phyloP scores from a whole-genome alignment of 257 asterid genomes.

The Solanum chilense region DNA sequence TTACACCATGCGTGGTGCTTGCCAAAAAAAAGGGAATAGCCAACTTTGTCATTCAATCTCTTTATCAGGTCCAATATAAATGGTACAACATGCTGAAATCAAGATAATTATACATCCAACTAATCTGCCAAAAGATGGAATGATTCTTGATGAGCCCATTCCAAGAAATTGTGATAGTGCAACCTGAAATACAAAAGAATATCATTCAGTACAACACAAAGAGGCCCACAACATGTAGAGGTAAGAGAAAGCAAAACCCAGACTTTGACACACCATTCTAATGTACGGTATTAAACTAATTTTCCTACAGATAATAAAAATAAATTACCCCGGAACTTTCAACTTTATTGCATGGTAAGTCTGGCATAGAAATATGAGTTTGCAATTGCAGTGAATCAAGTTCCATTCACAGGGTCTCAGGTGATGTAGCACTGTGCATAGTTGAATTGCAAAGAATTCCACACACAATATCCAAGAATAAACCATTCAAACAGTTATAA shows the following conservation, averaged over 20 bases:
- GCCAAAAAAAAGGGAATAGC: not conserved
- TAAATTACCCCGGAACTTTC: not conserved
- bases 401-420: not conserved
- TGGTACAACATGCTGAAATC: conserved; percentile 20
- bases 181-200: conserved; percentile 13
- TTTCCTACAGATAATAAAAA: not conserved
- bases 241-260: not conserved
- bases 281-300: not conserved
- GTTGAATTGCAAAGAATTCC: not conserved
- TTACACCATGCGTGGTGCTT: not conserved
- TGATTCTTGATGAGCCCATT: conserved; percentile 20
- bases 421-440: not conserved
- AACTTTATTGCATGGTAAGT: not conserved
- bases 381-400: not conserved
- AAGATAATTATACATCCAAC: conserved; percentile 24
- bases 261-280: not conserved
- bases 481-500: not conserved
- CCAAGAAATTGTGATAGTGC: conserved; percentile 16
- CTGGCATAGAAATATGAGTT: not conserved
- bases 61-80: conserved; percentile 26
- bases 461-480: not conserved
- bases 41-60: conserved; percentile 13
- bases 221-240: not conserved
- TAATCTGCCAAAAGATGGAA: conserved; percentile 24
- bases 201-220: not conserved